Evolutionary conservation across 1,284 basidiomycete species (phyloP).

Genomic region (Rhodotorula sp.): DNA sequence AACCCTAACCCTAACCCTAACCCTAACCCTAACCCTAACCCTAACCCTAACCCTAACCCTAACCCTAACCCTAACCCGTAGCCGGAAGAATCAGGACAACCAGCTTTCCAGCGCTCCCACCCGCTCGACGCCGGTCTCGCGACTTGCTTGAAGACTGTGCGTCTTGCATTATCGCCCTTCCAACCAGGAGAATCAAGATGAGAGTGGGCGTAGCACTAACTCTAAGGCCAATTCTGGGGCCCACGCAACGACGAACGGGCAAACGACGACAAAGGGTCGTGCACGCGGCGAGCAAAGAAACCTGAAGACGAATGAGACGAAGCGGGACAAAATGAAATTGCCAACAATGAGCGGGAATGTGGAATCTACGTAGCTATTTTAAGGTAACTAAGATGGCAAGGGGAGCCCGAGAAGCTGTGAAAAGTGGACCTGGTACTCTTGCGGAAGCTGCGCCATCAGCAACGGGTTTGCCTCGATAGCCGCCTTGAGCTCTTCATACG

Average conservation of each 20-base stretch:
- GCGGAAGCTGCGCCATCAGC: conserved; percentile 32
- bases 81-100: too few species aligned
- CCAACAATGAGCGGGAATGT: neutral
- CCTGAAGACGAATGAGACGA: too few species aligned
- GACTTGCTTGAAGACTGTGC: too few species aligned
- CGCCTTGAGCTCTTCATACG: conserved; percentile 28
- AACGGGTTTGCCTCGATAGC: conserved; percentile 30
- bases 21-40: conserved; percentile 10
- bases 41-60: conserved; percentile 8
- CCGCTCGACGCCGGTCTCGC: too few species aligned
- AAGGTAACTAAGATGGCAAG: neutral
- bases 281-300: too few species aligned
- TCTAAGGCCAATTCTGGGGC: too few species aligned
- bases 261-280: too few species aligned
- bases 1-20: conserved; percentile 10
- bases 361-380: neutral
- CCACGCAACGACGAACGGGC: too few species aligned
- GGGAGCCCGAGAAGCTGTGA: conserved; percentile 6
- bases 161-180: neutral
- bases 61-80: conserved; percentile 4
- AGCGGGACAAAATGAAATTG: neutral
- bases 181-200: too few species aligned
- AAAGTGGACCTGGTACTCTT: conserved; percentile 32
- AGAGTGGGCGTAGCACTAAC: too few species aligned
- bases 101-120: too few species aligned